Evolutionary conservation across 805 yeast species (phyloP), one percentile per base, ranked within the genome.

Genomic region (Candida berthetii): DNA sequence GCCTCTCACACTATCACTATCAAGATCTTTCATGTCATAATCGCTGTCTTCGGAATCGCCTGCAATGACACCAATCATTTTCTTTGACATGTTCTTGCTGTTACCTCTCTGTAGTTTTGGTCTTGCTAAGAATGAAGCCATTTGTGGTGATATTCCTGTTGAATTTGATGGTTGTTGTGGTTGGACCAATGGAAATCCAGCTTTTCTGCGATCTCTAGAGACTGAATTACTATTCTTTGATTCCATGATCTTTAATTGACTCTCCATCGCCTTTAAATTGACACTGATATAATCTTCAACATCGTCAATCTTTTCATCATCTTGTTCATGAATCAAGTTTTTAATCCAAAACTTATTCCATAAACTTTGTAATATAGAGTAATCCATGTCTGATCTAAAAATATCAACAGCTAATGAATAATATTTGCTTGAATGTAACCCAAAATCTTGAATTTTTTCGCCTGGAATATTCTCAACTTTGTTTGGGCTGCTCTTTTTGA

Each of bases 341-440:
- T 63, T 58, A 29, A 65, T 62, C 80, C 80, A 76, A 48, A 65
- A 71, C 44, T 70, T 68, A 42, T 61, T 61, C 65, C 72, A 66
- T 17, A 77, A 43, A 28, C 65, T 49, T 33, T 66, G 60, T 18
- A 79, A 50, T 17, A 82, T 54, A 33, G 62, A 57, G 18, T 62
- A 61, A 52, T 85, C 93, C 6, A 66, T 48, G 1, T 65, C 58
- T 38, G 74, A 74, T 43, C 74, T 65, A 64, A 80, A 83, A 9
- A 83, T 69, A 38, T 76, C 73, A 32, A 87, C 71, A 28, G 77
- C 75, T 20, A 87, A 63, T 2, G 84, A 63, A 55, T 87, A 86
- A 60, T 86, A 88, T 45, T 68, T 72, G 36, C 76, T 76, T 1
- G 86, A 71, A 55, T 86, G 89, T 33, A 73, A 76, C 1, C 95